Base-by-base conservation (phyloP, 495 filamentous ascomycete genomes). In the Lasiosphaeria ovina region DNA sequence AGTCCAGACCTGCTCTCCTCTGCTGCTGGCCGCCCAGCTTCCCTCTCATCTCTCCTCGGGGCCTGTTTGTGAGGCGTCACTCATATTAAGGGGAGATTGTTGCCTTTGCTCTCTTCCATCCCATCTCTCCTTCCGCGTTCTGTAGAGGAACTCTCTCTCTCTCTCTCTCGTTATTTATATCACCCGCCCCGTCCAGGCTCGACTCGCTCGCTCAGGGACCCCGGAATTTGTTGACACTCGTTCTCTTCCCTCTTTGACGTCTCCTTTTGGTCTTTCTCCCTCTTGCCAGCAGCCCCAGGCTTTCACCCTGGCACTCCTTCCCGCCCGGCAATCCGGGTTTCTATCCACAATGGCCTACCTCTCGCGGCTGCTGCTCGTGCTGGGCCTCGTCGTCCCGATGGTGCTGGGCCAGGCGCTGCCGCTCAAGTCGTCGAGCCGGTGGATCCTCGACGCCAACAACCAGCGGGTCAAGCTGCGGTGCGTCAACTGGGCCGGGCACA, bases 401-500 rank as follows among this genome's bases (percentile, higher is more conserved):
- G 53, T 62, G 9, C 24, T 24, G 16, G 42, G 61, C 60, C 53
- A 48, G 34, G 51, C 72, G 38, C 69, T 77, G 1, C 79, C 79
- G 16, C 72, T 81, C 17, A 65, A 60, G 53, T 72, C 79, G 16
- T 77, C 79, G 17, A 72, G 70, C 52, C 74, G 80, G 40, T 83
- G 77, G 77, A 83, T 83, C 61, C 66, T 81, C 36, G 77, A 81
- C 66, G 63, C 75, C 35, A 70, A 72, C 63, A 69, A 68, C 58
- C 59, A 72, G 51, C 78, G 80, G 51, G 69, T 81, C 55, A 83
- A 83, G 67, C 64, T 81, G 42, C 77, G 78, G 35, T 83, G 80
- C 66, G 65, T 78, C 42, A 83, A 83, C 74, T 78, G 78, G 78
- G 73, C 77, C 4, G 80, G 76, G n/a, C 77, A 80, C 61, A 73